phyloP scores from a whole-genome alignment of 2,329 filamentous ascomycete species.

The Meredithiella fracta region DNA sequence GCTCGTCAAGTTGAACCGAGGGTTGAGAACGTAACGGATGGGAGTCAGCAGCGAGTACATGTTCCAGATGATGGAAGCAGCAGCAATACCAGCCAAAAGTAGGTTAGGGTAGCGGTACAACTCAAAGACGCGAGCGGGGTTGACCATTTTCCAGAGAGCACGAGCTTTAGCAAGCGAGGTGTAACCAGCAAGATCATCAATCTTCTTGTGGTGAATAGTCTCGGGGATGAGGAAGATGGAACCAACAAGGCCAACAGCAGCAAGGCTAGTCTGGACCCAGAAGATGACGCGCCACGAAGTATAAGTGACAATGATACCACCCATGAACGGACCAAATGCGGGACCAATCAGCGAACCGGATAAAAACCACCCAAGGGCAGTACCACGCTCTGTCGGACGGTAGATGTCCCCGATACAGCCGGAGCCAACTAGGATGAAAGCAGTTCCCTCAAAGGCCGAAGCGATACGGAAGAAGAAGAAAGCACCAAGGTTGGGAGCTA shows the following conservation, averaged over 20 bases:
- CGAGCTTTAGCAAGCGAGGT: constrained; percentile 30
- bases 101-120: constrained; percentile 56
- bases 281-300: constrained; percentile 59
- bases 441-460: constrained; percentile 59
- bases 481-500: constrained; percentile 51
- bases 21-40: constrained; percentile 58
- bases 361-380: constrained; percentile 58
- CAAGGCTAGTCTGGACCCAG: constrained; percentile 57
- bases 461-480: constrained; percentile 63
- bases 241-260: constrained; percentile 39
- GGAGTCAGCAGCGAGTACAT: constrained; percentile 46
- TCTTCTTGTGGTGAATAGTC: constrained; percentile 50
- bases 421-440: constrained; percentile 55
- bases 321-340: constrained; percentile 51
- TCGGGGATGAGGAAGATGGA: constrained; percentile 54
- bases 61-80: constrained; percentile 54
- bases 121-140: constrained; percentile 45
- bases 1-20: constrained; percentile 49
- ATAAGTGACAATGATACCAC: constrained; percentile 63
- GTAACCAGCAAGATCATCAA: constrained; percentile 43
- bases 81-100: constrained; percentile 40
- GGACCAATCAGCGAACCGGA: constrained; percentile 56
- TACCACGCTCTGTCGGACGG: constrained; percentile 50
- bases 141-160: constrained; percentile 46
- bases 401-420: constrained; percentile 52